phyloP scores from a whole-genome alignment of 257 asterid species.

The Parsonsia alboflavescens region DNA sequence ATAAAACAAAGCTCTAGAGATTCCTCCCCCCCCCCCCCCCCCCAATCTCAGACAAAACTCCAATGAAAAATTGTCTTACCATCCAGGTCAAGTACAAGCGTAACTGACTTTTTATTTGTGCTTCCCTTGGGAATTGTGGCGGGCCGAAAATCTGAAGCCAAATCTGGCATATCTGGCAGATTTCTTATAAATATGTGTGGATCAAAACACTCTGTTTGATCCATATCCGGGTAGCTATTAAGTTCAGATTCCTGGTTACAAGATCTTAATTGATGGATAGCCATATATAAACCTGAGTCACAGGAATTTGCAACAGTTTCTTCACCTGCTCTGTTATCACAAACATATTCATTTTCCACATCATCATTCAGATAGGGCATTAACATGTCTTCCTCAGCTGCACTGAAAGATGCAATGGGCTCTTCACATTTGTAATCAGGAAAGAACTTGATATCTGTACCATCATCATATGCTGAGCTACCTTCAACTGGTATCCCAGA shows the following conservation, averaged over 20 bases:
- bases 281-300: slow-evolving; percentile 65
- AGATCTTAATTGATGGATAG: slow-evolving; percentile 63
- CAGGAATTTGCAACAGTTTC: slow-evolving; percentile 35
- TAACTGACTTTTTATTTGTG: slow-evolving; percentile 42
- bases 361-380: slow-evolving; percentile 63
- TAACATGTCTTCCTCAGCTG: slow-evolving; percentile 55
- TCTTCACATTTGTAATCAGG: slow-evolving; percentile 67
- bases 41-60: neutral
- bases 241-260: slow-evolving; percentile 45
- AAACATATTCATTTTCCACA: slow-evolving; percentile 36
- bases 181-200: slow-evolving; percentile 78
- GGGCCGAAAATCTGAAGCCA: slow-evolving; percentile 33
- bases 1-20: neutral
- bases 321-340: slow-evolving; percentile 38
- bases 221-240: slow-evolving; percentile 43
- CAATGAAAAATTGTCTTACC: slow-evolving; percentile 41
- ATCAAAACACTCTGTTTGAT: slow-evolving; percentile 67
- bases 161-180: slow-evolving; percentile 57
- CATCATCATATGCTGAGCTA: slow-evolving; percentile 39
- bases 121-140: slow-evolving; percentile 36
- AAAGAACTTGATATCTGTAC: slow-evolving; percentile 35
- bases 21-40: too few relatives aligned
- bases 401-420: slow-evolving; percentile 48
- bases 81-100: slow-evolving; percentile 90
- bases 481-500: slow-evolving; percentile 53